A percentile compares a stretch with the other conserved stretches of the same genome.
phyloP scores from a whole-genome alignment of 108 stramenopile species.

The Craspedostauros australis region DNA sequence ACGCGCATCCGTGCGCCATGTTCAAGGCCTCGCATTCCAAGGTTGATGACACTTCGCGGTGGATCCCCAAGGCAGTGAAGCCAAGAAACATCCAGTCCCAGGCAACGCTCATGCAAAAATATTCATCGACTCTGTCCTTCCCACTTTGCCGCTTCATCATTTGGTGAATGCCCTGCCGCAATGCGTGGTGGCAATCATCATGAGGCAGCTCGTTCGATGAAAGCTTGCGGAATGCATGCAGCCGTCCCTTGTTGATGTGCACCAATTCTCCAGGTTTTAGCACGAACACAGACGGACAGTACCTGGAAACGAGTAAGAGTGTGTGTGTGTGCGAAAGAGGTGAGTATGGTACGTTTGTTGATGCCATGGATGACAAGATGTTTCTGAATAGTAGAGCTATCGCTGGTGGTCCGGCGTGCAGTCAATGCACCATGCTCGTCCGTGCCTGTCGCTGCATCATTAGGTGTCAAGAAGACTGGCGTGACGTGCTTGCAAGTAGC shows the following conservation, averaged over 20 bases:
- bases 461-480: too few relatives aligned
- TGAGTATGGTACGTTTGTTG: too few relatives aligned
- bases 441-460: too few relatives aligned
- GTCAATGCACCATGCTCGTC: too few relatives aligned
- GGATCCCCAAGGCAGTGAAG: constrained; percentile 55
- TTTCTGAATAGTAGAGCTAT: too few relatives aligned
- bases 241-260: constrained; percentile 87
- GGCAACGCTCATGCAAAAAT: constrained; percentile 74
- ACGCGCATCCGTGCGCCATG: constrained; percentile 34
- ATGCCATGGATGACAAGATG: too few relatives aligned
- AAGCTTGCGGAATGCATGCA: constrained; percentile 87
- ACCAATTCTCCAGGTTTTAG: constrained; percentile 80
- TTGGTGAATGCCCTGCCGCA: constrained; percentile 28
- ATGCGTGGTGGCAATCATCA: constrained; percentile 54
- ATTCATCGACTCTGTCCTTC: constrained; percentile 21
- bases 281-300: constrained; percentile 80
- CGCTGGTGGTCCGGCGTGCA: too few relatives aligned
- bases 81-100: constrained; percentile 92
- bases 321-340: not conserved
- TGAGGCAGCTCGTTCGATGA: constrained; percentile 29
- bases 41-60: constrained; percentile 50
- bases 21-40: constrained; percentile 59
- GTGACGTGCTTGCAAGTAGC: too few relatives aligned
- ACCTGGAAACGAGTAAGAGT: constrained; percentile 35
- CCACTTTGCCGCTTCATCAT: too few relatives aligned